These are phyloP conservation scores for Chaetomium olivaceum DNA, from an alignment of 2,329 filamentous ascomycete species.

Conservation along the genomic window DNA sequence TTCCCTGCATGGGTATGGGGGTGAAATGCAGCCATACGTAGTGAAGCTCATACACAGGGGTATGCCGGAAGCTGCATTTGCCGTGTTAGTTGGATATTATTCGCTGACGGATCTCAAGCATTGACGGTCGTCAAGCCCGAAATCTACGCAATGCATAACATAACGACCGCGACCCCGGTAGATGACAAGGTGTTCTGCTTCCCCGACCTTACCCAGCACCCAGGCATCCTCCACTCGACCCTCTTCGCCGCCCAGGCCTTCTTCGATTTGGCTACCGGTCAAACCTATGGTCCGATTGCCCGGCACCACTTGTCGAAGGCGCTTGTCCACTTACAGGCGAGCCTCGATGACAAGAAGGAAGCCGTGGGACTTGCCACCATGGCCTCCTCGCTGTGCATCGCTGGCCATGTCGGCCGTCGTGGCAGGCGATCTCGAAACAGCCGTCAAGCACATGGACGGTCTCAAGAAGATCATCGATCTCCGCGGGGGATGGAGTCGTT, in stretches of 20 bases:
- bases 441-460: conserved; percentile 34
- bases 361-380: conserved; percentile 29
- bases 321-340: conserved; percentile 24
- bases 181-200: conserved; percentile 30
- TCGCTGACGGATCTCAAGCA: neutral
- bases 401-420: conserved; percentile 32
- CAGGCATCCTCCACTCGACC: conserved; percentile 33
- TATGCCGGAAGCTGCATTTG: neutral
- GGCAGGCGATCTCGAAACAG: conserved; percentile 29
- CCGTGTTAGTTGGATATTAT: too few species aligned
- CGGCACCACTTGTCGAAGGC: conserved; percentile 13
- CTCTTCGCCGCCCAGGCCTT: conserved; percentile 34
- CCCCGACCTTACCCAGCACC: conserved; percentile 26
- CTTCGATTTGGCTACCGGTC: conserved; percentile 21
- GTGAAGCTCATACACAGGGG: neutral
- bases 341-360: conserved; percentile 24
- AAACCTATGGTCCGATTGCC: neutral
- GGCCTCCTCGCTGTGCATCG: conserved; percentile 26
- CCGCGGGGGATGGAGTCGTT: conserved; percentile 27
- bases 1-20: neutral
- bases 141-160: conserved; percentile 22
- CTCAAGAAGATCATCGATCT: conserved; percentile 31
- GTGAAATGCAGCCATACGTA: conserved; percentile 2
- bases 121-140: conserved; percentile 31
- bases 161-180: neutral